These are phyloP conservation scores for Yamadazyma membranifaciens DNA, from an alignment of 1,139 yeast species.

Conservation along the genomic window DNA sequence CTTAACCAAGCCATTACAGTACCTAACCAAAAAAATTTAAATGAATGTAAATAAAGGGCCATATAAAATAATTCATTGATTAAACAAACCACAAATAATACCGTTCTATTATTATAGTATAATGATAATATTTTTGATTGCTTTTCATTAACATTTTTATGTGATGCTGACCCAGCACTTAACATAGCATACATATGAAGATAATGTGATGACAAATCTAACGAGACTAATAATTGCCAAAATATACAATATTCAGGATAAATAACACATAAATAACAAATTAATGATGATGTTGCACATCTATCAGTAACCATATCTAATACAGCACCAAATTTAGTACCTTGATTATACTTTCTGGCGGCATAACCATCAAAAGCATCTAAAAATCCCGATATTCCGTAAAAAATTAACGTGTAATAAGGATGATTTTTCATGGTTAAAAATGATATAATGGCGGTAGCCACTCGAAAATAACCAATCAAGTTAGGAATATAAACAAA, in stretches of 20 bases:
- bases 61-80: slow-evolving; percentile 91
- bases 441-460: slow-evolving; percentile 78
- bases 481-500: slow-evolving; percentile 84
- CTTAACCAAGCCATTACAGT: slow-evolving; percentile 63
- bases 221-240: slow-evolving; percentile 84
- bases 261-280: slow-evolving; percentile 78
- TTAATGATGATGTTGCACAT: slow-evolving; percentile 89
- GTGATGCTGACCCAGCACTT: slow-evolving; percentile 74
- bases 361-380: slow-evolving; percentile 98
- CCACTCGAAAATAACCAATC: slow-evolving; percentile 83
- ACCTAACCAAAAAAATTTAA: slow-evolving; percentile 65
- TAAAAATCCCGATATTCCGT: slow-evolving; percentile 83
- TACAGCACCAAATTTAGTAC: slow-evolving; percentile 93
- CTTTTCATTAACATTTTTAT: slow-evolving; percentile 76
- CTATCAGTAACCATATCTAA: slow-evolving; percentile 99
- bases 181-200: slow-evolving; percentile 98
- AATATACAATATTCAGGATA: slow-evolving; percentile 65
- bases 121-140: slow-evolving; percentile 72
- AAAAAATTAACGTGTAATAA: slow-evolving; percentile 67
- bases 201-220: slow-evolving; percentile 94
- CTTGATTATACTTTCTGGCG: slow-evolving; percentile 85
- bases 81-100: slow-evolving; percentile 85
- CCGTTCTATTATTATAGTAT: slow-evolving; percentile 83
- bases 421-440: slow-evolving; percentile 84
- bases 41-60: slow-evolving; percentile 77